Base-by-base conservation (phyloP, 2,329 filamentous ascomycete genomes). In the Fusarium staphyleae region DNA sequence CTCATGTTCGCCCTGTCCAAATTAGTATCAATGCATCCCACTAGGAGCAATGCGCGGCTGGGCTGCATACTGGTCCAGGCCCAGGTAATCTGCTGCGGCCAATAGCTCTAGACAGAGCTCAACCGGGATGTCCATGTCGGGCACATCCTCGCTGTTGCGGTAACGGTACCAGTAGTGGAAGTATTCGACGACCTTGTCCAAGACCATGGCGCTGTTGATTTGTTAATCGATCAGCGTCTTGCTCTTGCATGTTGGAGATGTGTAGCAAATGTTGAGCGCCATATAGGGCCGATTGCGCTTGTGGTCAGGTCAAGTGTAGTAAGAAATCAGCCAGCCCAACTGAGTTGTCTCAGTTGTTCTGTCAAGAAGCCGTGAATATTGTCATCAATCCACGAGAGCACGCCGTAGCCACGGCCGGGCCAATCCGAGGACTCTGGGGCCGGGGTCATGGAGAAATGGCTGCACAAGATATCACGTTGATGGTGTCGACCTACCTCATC, bases 141-240 rank as follows among this genome's bases (percentile, higher is more conserved):
- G 86, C 15, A 92, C 88, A 65, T 91, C 86, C 63, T 87, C 86
- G 62, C 79, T 79, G 62, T 91, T 82, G 44, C 82, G 81, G 73
- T 90, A 82, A 67, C 87, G 87, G 74, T 91, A 87, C 78, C 89
- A 89, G 77, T 92, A 93, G 70, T 91, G 89, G 57, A 92, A 87
- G 74, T 93, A 93, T 74, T 93, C 88, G 72, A 87, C 89, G 26
- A 93, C 86, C 70, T 91, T 91, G 71, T 93, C 89, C 3, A 93
- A 83, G 5, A 92, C 83, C 46, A 87, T 77, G 60, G 85, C 87
- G 73, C 88, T 92, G 70, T 62, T 48, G 49, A 55, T 59, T 50
- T 14, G 41, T 57, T 36, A 48, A 65, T 42, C 55, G 55, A 61
- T 66, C 63, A 63, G 67, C 60, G 55, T 63, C 55, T 55, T 47